Evolutionary conservation across 306 rosid species (phyloP).

Genomic region (Echinosophora koreensis): DNA sequence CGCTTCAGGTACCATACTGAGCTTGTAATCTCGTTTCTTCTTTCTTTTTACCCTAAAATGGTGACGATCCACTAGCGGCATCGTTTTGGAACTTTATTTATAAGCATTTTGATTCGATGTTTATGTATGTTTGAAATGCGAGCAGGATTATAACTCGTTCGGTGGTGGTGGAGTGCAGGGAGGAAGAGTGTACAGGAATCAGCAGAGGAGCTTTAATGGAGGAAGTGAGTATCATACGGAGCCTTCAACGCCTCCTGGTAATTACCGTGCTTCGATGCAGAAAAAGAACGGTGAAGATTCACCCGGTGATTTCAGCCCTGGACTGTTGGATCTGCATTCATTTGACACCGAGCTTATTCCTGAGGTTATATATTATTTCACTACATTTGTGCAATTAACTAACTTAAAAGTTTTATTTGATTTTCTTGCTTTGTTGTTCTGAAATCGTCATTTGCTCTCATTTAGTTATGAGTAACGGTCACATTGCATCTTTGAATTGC

Average conservation of each 20-base stretch:
- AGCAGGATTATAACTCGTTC: slow-evolving; percentile 78
- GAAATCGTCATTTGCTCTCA: not conserved
- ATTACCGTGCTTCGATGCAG: slow-evolving; percentile 53
- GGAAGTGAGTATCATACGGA: slow-evolving; percentile 76
- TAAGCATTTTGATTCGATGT: slow-evolving; percentile 37
- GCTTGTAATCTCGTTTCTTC: not conserved
- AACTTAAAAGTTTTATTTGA: not conserved
- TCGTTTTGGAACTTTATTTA: not conserved
- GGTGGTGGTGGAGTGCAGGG: slow-evolving; percentile 75
- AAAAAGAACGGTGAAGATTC: slow-evolving; percentile 78
- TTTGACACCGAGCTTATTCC: slow-evolving; percentile 93
- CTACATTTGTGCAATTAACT: slow-evolving; percentile 32
- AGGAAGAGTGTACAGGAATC: slow-evolving; percentile 76
- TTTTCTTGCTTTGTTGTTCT: slow-evolving; percentile 18
- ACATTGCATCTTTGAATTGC: slow-evolving; percentile 25
- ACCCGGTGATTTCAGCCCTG: slow-evolving; percentile 88
- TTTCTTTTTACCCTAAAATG: not conserved
- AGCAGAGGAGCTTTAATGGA: slow-evolving; percentile 72
- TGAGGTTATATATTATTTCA: slow-evolving; percentile 61
- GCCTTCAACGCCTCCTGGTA: slow-evolving; percentile 82
- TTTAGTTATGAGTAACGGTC: not conserved
- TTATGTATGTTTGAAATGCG: slow-evolving; percentile 50
- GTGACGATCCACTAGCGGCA: slow-evolving; percentile 15
- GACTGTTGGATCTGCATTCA: slow-evolving; percentile 95
- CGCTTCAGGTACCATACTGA: slow-evolving; percentile 67